Base-by-base conservation (phyloP, 306 rosid species). In the Coriaria nepalensis region DNA sequence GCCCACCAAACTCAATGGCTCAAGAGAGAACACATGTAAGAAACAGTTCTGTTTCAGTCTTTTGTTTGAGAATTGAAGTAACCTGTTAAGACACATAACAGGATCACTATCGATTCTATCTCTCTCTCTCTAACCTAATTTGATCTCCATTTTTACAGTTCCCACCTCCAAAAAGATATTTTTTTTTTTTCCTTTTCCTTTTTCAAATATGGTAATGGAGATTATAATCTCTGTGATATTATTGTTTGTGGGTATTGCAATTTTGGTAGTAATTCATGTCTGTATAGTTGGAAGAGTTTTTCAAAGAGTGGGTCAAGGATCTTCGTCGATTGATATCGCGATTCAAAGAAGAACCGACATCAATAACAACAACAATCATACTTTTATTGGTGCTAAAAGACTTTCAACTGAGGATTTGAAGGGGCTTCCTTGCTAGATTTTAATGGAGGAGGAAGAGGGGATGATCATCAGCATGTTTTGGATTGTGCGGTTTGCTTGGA, bases 401-500 rank as follows among this genome's bases (percentile, higher is more conserved):
- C 65, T 76, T 55, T 60, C 75, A 7, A 61, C 12, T 1, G 76
- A 61, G 52, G 83, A 72, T 10, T 38, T 76, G 57, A 51, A 72
- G 45, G 62, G 39, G 68, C 64, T 68, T 20, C 83, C 83, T 38
- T 76, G 73, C 58, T 72, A 65, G 76, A 72, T 6, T 72, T 53
- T 37, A 37, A 43, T 42, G 64, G 37, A 5, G 55, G 34, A 14
- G 49, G 12, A 35, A 53, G 49, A 47, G 68, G 37, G 38, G 7
- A 20, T 6, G 7, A 10, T 8, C 7, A 41, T 5, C 43, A 14
- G 37, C 4, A 53, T 44, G 43, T 33, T 37, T 34, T 47, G 52
- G 78, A 68, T 29, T 76, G 83, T 49, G 76, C 75, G 2, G 61
- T 72, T 45, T 76, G 83, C 56, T 55, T 72, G 29, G 83, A 76